Conservation (phyloP, 2,329 filamentous ascomycete species). For the Cadophora luteo-olivacea region DNA sequence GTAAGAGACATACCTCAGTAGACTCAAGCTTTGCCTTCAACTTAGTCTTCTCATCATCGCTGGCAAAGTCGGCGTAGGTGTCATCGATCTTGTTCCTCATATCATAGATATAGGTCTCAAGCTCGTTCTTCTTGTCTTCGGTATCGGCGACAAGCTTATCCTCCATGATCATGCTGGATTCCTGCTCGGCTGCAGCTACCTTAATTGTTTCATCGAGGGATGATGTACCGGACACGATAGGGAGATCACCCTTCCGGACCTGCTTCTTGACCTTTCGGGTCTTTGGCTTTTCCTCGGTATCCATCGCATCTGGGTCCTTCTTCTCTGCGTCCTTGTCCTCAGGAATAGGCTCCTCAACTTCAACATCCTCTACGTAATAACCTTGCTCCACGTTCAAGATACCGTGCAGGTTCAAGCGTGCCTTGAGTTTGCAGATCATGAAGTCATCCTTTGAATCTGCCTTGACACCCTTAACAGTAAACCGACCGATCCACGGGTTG, state of each 20-base stretch:
- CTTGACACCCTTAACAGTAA: slow-evolving; percentile 98
- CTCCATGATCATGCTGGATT: slow-evolving; percentile 92
- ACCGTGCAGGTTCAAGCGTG: slow-evolving; percentile 93
- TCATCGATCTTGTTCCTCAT: slow-evolving; percentile 95
- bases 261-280: slow-evolving; percentile 99
- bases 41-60: slow-evolving; percentile 89
- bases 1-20: slow-evolving; percentile 74
- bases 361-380: slow-evolving; percentile 97
- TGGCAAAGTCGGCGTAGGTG: slow-evolving; percentile 86
- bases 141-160: slow-evolving; percentile 98
- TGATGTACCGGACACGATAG: slow-evolving; percentile 82
- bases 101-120: slow-evolving; percentile 97
- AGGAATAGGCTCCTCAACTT: slow-evolving; percentile 91
- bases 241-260: slow-evolving; percentile 94
- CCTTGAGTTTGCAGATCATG: slow-evolving; percentile 99
- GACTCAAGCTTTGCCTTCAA: slow-evolving; percentile 83
- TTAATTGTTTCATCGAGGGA: slow-evolving; percentile 76
- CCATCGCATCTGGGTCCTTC: slow-evolving; percentile 78
- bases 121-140: slow-evolving; percentile 99
- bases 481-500: slow-evolving; percentile 94
- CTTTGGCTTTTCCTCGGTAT: slow-evolving; percentile 80
- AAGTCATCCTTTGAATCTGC: slow-evolving; percentile 93
- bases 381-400: slow-evolving; percentile 95
- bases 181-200: slow-evolving; percentile 76
- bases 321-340: slow-evolving; percentile 65